Base-by-base conservation (phyloP, 331 rosid species). In the Pyrus hybrid region DNA sequence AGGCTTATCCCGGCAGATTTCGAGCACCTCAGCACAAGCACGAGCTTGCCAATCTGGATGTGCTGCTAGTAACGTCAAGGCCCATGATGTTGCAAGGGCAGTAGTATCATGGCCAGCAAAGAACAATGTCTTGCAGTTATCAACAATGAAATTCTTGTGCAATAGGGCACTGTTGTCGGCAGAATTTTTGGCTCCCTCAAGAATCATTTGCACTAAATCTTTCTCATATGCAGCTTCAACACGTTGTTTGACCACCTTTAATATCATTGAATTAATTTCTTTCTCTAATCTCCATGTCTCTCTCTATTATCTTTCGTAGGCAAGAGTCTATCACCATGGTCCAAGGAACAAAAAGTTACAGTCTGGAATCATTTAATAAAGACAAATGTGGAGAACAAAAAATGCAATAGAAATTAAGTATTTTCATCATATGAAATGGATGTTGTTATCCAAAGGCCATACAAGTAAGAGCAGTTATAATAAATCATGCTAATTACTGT, bases 101-200 rank as follows among this genome's bases (percentile, higher is more conserved):
- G 85, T 83, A 56, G 87, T 86, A 56, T 81, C 83, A 7, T 86
- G 82, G 49, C 87, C 90, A 8, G 90, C 86, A 66, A 86, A 76
- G 74, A 78, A 83, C 8, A 83, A 70, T 30, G 68, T 86, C 77
- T 81, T 83, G 87, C 87, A 86, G 33, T 89, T 89, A 81, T 93
- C 95, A 11, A 91, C 84, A 13, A 93, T 80, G 86, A 89, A 89
- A 1, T 60, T 22, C 29, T 51, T 70, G 25, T 51, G 8, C 28
- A 17, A 60, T 22, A 23, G 3, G 32, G 18, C 65, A 9, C 13
- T 5, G 30, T 13, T 11, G 1, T 13, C 32, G 4, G 4, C 65
- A 22, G 3, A 51, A 18, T 5, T 51, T 51, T 51, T 51, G 57
- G 65, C 32, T 22, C 65, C 32, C 1, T 13, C 65, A 13, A 61